phyloP scores from a whole-genome alignment of 2,329 filamentous ascomycete genomes.

The Beauveria sp. region DNA sequence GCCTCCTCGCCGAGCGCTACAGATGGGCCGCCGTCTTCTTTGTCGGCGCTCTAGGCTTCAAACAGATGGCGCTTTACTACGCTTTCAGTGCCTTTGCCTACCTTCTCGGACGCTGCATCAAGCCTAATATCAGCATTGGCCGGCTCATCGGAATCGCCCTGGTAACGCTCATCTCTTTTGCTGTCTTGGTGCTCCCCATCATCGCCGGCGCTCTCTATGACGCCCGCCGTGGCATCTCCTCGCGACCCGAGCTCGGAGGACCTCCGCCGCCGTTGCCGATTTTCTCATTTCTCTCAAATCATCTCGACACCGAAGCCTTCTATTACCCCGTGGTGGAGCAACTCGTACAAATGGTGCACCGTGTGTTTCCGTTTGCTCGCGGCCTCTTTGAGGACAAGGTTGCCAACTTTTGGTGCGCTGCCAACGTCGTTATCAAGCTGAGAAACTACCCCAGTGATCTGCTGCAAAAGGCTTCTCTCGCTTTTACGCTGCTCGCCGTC shows the following conservation, averaged over 20 bases:
- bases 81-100: slow-evolving; percentile 89
- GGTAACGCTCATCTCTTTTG: slow-evolving; percentile 66
- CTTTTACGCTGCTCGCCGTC: slow-evolving; percentile 68
- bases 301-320: slow-evolving; percentile 55
- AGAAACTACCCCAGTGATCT: slow-evolving; percentile 61
- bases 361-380: slow-evolving; percentile 94
- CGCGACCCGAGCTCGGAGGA: slow-evolving; percentile 48
- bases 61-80: slow-evolving; percentile 99
- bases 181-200: slow-evolving; percentile 67
- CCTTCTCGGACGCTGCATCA: slow-evolving; percentile 78
- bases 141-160: slow-evolving; percentile 70
- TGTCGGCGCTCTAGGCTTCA: slow-evolving; percentile 88
- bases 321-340: slow-evolving; percentile 74
- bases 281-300: slow-evolving; percentile 48
- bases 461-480: slow-evolving; percentile 69
- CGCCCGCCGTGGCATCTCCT: slow-evolving; percentile 52
- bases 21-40: slow-evolving; percentile 93
- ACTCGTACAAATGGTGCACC: slow-evolving; percentile 73
- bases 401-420: slow-evolving; percentile 93
- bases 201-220: slow-evolving; percentile 65
- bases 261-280: slow-evolving; percentile 55
- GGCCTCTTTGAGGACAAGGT: slow-evolving; percentile 98
- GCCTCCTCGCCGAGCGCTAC: slow-evolving; percentile 74
- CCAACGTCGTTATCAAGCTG: slow-evolving; percentile 86
- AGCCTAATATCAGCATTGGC: slow-evolving; percentile 58